phyloP scores from a whole-genome alignment of 2,329 filamentous ascomycete species.

The Metarhizium rileyi region DNA sequence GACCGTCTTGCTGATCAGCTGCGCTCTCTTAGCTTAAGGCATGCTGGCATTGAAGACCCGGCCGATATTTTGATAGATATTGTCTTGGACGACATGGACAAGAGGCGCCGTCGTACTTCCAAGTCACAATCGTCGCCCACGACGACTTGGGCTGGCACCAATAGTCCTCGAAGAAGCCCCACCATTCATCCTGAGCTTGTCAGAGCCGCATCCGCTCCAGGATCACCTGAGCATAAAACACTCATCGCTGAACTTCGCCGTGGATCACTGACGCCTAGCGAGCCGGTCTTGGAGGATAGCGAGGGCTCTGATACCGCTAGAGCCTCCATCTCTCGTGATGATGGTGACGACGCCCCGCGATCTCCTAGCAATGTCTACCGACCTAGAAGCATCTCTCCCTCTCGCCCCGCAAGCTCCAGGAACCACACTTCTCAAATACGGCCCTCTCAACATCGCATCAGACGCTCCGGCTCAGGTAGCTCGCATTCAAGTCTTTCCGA shows the following conservation, averaged over 20 bases:
- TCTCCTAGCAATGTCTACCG: conserved; percentile 36
- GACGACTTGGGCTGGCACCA: conserved; percentile 51
- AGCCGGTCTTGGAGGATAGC: conserved; percentile 36
- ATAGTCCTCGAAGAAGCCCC: conserved; percentile 53
- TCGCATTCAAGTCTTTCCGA: conserved; percentile 73
- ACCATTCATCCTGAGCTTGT: conserved; percentile 56
- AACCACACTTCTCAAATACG: conserved; percentile 59
- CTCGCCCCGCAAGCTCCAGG: conserved; percentile 65
- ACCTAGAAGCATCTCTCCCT: conserved; percentile 72
- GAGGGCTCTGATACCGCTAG: conserved; percentile 21
- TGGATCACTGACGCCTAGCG: conserved; percentile 49
- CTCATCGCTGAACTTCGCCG: conserved; percentile 42
- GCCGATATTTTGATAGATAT: conserved; percentile 86
- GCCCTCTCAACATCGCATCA: conserved; percentile 65
- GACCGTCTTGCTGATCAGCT: conserved; percentile 87
- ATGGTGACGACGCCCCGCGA: conserved; percentile 35
- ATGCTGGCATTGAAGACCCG: conserved; percentile 80
- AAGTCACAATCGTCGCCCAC: conserved; percentile 77
- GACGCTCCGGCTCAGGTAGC: conserved; percentile 82
- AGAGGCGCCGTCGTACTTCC: conserved; percentile 74
- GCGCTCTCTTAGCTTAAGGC: conserved; percentile 78
- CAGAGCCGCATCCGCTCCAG: conserved; percentile 59
- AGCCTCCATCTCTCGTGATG: conserved; percentile 35
- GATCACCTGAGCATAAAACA: conserved; percentile 43
- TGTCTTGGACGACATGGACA: conserved; percentile 93